phyloP scores from a whole-genome alignment of 495 filamentous ascomycete genomes.

The Bombardia bombarda region DNA sequence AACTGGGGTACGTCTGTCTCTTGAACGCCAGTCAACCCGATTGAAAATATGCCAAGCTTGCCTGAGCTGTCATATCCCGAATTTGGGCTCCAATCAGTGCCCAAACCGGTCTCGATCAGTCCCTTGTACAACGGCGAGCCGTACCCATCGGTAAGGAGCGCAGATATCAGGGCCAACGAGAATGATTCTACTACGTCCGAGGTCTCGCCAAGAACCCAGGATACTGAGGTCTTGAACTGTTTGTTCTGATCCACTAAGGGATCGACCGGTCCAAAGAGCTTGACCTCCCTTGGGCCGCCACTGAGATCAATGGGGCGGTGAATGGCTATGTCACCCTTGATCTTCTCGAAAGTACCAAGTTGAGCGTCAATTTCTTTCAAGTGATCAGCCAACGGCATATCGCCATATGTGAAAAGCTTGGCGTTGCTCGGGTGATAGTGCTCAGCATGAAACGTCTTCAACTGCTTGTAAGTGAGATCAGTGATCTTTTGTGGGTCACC shows the following conservation, averaged over 20 bases:
- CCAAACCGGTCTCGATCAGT: conserved; percentile 85
- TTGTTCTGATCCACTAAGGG: conserved; percentile 75
- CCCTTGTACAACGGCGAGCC: conserved; percentile 87
- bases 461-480: conserved; percentile 79
- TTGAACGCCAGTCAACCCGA: conserved; percentile 80
- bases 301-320: conserved; percentile 68
- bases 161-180: conserved; percentile 70
- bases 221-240: conserved; percentile 87
- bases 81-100: conserved; percentile 89
- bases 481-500: conserved; percentile 95
- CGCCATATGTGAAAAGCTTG: conserved; percentile 90
- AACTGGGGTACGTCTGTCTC: conserved; percentile 70
- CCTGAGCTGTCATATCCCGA: conserved; percentile 78
- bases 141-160: conserved; percentile 83
- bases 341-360: conserved; percentile 61
- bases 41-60: conserved; percentile 73
- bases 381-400: conserved; percentile 79
- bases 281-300: conserved; percentile 56
- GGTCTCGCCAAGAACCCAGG: conserved; percentile 82
- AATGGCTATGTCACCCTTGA: conserved; percentile 60
- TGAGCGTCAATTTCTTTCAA: conserved; percentile 65
- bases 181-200: conserved; percentile 80
- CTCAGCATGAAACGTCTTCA: conserved; percentile 75
- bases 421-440: conserved; percentile 97
- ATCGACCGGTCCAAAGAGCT: conserved; percentile 76